phyloP scores from a whole-genome alignment of 352 stramenopile species.

The Pythium dissimile region DNA sequence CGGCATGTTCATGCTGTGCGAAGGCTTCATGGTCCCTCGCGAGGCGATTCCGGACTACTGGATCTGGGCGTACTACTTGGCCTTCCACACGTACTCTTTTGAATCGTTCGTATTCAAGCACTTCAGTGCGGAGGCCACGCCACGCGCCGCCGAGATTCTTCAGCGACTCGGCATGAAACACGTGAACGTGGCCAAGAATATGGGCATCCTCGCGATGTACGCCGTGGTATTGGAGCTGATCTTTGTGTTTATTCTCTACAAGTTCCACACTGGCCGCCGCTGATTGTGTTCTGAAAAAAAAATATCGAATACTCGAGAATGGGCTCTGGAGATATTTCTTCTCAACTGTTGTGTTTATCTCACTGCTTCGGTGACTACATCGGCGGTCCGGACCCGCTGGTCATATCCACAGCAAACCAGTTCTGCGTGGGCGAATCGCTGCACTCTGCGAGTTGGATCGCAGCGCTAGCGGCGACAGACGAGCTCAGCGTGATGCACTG shows the following conservation, averaged over 20 bases:
- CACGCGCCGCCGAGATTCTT: conserved; percentile 16
- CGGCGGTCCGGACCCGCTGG: background rate
- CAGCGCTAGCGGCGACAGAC: background rate
- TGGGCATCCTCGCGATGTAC: conserved; percentile 27
- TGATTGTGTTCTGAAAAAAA: no score
- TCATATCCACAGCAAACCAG: background rate
- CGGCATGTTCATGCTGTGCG: conserved; percentile 86
- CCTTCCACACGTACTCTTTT: conserved; percentile 62
- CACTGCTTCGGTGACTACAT: background rate
- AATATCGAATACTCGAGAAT: background rate
- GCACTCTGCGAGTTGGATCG: background rate
- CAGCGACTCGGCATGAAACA: conserved; percentile 25
- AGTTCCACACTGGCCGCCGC: conserved; percentile 53
- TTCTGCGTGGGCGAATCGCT: background rate
- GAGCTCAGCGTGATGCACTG: background rate
- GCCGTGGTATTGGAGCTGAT: conserved; percentile 26
- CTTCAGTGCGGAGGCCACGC: conserved; percentile 19
- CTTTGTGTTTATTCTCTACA: conserved; percentile 48
- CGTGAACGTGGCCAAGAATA: conserved; percentile 25
- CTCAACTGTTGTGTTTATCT: no score
- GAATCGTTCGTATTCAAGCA: conserved; percentile 50
- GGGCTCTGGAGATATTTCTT: background rate
- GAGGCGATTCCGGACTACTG: conserved; percentile 36
- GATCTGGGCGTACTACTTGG: conserved; percentile 55
- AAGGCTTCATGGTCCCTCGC: conserved; percentile 70